phyloP scores from a whole-genome alignment of 2,329 filamentous ascomycete species.

The Botrytis byssoidea region DNA sequence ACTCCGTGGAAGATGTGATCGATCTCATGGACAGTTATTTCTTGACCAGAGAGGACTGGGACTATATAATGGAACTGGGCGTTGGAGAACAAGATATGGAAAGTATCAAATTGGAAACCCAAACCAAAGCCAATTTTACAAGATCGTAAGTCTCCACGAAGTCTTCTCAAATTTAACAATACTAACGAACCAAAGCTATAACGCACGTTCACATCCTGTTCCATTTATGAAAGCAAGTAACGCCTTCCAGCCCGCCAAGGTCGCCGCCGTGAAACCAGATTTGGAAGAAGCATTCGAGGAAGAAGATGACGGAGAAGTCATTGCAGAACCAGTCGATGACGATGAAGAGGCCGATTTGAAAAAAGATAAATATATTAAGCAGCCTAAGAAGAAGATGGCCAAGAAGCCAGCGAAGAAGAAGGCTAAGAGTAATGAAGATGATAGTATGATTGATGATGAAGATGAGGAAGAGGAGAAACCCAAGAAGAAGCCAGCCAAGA shows the following conservation, averaged over 20 bases:
- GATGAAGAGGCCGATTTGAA: slow-evolving; percentile 79
- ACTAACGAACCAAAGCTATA: slow-evolving; percentile 60
- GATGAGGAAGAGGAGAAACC: slow-evolving; percentile 28
- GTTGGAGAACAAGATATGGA: slow-evolving; percentile 80
- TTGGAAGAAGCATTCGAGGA: slow-evolving; percentile 95
- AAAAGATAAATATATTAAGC: slow-evolving; percentile 95
- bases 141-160: slow-evolving; percentile 63
- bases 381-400: slow-evolving; percentile 69
- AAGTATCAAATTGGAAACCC: slow-evolving; percentile 72
- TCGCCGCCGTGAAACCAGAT: slow-evolving; percentile 77
- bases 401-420: slow-evolving; percentile 47
- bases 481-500: slow-evolving; percentile 31
- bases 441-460: slow-evolving; percentile 31
- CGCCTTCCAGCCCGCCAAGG: slow-evolving; percentile 68
- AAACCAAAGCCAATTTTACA: slow-evolving; percentile 88
- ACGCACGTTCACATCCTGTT: slow-evolving; percentile 78
- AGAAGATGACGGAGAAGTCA: slow-evolving; percentile 72
- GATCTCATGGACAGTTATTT: slow-evolving; percentile 97
- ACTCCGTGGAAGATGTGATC: slow-evolving; percentile 78
- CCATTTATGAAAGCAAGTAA: slow-evolving; percentile 94
- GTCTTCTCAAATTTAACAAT: not conserved
- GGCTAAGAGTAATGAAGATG: slow-evolving; percentile 29
- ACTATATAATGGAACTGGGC: slow-evolving; percentile 86
- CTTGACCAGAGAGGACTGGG: slow-evolving; percentile 90
- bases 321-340: slow-evolving; percentile 54